phyloP scores from a whole-genome alignment of 495 filamentous ascomycete species.

The Immersiella caudata region DNA sequence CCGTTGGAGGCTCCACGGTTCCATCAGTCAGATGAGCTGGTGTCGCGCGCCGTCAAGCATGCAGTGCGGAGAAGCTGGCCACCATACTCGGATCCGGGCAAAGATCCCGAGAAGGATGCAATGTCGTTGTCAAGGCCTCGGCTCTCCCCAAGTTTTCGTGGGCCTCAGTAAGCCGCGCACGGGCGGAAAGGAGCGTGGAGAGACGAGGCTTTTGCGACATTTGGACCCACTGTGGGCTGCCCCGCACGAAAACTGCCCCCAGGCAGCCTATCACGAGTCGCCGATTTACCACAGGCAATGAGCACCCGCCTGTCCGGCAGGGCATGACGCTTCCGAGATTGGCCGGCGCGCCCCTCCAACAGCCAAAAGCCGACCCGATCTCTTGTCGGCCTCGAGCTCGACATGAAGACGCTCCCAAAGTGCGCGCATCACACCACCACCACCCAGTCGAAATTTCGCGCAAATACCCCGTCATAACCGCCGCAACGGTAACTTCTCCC shows the following conservation, averaged over 20 bases:
- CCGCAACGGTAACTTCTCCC: background rate
- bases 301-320: conserved; percentile 5
- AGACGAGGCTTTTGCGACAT: conserved; percentile 3
- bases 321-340: conserved; percentile 3
- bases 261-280: conserved; percentile 12
- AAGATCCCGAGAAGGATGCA: background rate
- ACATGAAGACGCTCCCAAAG: conserved; percentile 1
- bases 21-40: background rate
- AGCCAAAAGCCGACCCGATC: background rate
- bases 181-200: background rate
- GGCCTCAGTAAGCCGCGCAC: background rate
- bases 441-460: conserved; percentile 8
- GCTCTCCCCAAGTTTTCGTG: background rate
- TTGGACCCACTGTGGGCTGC: background rate
- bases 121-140: background rate
- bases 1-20: background rate
- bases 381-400: background rate
- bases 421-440: background rate
- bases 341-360: background rate
- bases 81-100: background rate
- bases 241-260: conserved; percentile 4
- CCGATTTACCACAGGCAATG: background rate
- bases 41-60: background rate
- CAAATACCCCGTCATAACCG: background rate
- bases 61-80: background rate